Base-by-base conservation (phyloP, 2,329 filamentous ascomycete species). In the Ascochyta lentis region DNA sequence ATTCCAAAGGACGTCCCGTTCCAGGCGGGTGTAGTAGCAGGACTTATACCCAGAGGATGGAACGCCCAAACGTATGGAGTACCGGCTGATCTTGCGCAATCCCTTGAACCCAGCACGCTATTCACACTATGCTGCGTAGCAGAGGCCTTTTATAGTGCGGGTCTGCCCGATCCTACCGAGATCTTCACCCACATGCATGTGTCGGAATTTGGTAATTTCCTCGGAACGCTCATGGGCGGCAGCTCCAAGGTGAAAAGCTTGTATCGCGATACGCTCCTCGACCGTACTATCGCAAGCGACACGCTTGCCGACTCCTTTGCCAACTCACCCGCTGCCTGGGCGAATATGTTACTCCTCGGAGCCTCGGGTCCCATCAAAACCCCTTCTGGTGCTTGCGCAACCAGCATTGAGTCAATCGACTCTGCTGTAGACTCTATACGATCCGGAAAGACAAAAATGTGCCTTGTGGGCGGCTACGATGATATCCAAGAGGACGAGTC, bases 321-420 rank as follows among this genome's bases (percentile, higher is more conserved):
- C 35, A 78, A 77, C 58, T 72, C 77, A 0, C 60, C 61, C 0
- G 65, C 59, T 1, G 76, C 77, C 1, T 78, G 76, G 76, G 53
- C 75, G 15, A 78, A 79, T 46, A 78, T 79, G 76, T 70, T 79
- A 8, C 66, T 78, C 15, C 63, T 76, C 15, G 63, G 60, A 3
- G 62, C 73, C 0, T 57, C 69, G 0, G 77, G 77, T 0, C 75
- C 77, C 0, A 75, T 71, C 19, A 63, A 62, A 4, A 75, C 77
- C 0, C 75, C 76, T 1, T 70, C 73, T 0, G 76, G 75, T 0
- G 70, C 76, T 1, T 79, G 75, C 27, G 76, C 77, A 0, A 79
- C 76, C 0, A 62, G 67, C 0, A 34, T 79, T 3, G 76, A 79
- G 55, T 70, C 69, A 0, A 50, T 78, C 0, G 74, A 79, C 34